Base-by-base conservation (phyloP, 768 basidiomycete genomes). In the Agaricus blazei region DNA sequence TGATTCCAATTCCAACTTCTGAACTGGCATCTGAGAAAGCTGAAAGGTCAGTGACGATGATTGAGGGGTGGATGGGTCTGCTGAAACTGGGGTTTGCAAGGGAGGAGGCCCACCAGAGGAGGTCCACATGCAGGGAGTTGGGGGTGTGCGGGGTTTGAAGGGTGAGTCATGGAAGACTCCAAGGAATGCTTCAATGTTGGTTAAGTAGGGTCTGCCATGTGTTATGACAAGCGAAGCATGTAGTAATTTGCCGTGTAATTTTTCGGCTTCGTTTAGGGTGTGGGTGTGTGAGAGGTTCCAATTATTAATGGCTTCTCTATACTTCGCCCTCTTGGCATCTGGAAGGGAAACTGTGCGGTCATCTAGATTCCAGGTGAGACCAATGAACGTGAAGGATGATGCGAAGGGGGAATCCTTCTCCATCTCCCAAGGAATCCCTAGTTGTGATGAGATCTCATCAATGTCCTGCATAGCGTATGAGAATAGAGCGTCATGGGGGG, bases 51-150 rank as follows among this genome's bases (percentile, higher is more conserved):
- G 4, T 9, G 31, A 31, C 31, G 31, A 31, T 46, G 58, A 58
- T 52, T 37, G 48, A 14, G 31, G 31, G 0, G 70, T 68, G 46
- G 1, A 47, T 28, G 43, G 11, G 9, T 62, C 12, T 49, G 73
- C 65, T 11, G 55, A 2, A n/a, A n/a, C n/a, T 9, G 40, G 6
- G 2, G 12, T 58, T 31, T 8, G 31, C 27, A 0, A 15, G 12
- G 5, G 71, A 63, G 27, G 42, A 27, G 1, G 8, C 2, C 0
- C 72, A 75, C 74, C 72, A 75, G 1, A 14, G 3, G 1, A 75
- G 56, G 45, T 74, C 67, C 0, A 58, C 57, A 0, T 9, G 2
- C 26, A n/a, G n/a, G n/a, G n/a, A n/a, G 34, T 40, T 2, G 59
- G 59, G 0, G 61, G 45, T 15, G 26, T 52, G 34, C 60, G 64